Conservation (phyloP, 179 eudicot genomes). For the Camellia oleifera region DNA sequence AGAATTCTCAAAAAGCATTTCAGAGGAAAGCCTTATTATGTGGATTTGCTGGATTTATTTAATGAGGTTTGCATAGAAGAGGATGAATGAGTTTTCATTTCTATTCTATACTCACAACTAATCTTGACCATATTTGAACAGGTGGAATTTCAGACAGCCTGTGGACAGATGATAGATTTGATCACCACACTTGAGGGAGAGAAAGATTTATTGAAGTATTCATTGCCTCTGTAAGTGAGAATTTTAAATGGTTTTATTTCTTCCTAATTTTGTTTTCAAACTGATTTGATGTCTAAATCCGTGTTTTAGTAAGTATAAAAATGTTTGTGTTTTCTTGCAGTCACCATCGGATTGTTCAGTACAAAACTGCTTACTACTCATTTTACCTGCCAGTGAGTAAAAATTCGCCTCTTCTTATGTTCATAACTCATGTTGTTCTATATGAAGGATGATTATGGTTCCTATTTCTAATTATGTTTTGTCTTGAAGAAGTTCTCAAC, state of each 20-base stretch:
- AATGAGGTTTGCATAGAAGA: conserved; percentile 53
- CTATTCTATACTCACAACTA: background rate
- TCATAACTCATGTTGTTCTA: background rate
- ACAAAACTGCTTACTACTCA: conserved; percentile 90
- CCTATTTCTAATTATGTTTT: background rate
- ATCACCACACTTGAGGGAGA: conserved; percentile 81
- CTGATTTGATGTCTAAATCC: background rate
- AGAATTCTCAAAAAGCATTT: conserved; percentile 80
- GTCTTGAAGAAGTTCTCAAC: background rate
- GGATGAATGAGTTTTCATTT: background rate
- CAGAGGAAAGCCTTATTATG: conserved; percentile 66
- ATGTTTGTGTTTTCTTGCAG: conserved; percentile 36
- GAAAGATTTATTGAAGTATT: conserved; percentile 78
- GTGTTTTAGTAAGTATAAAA: background rate
- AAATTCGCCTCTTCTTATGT: background rate
- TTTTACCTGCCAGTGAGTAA: conserved; percentile 82
- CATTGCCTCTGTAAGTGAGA: conserved; percentile 58
- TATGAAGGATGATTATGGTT: background rate
- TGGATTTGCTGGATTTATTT: conserved; percentile 73
- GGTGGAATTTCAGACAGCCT: conserved; percentile 86
- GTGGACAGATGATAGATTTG: conserved; percentile 91
- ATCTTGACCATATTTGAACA: conserved; percentile 16
- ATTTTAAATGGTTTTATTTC: background rate
- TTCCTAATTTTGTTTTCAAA: too few relatives aligned
- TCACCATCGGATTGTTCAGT: conserved; percentile 85